Evolutionary conservation across 108 stramenopile genomes (phyloP).

Genomic region (Cyclotella baltica): DNA sequence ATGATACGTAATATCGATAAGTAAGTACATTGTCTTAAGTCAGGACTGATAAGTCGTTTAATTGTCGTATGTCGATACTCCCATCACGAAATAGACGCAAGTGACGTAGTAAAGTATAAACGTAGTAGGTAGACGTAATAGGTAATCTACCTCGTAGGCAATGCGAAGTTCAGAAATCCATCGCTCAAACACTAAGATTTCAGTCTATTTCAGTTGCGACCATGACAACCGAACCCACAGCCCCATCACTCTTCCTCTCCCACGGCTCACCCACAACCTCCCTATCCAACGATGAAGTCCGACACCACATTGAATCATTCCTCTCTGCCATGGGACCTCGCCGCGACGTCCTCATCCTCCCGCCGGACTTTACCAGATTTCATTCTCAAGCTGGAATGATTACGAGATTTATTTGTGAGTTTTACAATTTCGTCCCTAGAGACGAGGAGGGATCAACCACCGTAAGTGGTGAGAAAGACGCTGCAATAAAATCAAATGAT

Average conservation of each 20-base stretch:
- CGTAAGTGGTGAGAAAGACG: not conserved
- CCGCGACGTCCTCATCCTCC: slow-evolving; percentile 87
- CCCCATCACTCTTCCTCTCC: slow-evolving; percentile 59
- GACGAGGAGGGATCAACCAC: not conserved
- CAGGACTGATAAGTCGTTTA: too few species aligned
- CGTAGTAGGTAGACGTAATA: too few species aligned
- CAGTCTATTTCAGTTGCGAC: not conserved
- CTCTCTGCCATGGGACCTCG: slow-evolving; percentile 64
- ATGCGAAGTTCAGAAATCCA: too few species aligned
- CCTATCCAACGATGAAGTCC: slow-evolving; percentile 54
- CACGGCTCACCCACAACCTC: slow-evolving; percentile 56
- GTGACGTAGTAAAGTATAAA: too few species aligned
- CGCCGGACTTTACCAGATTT: slow-evolving; percentile 93
- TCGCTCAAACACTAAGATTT: too few species aligned
- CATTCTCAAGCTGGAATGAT: slow-evolving; percentile 90
- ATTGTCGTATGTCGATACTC: too few species aligned
- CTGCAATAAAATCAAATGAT: not conserved
- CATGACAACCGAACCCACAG: slow-evolving; percentile 5
- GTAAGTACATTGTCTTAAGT: too few species aligned
- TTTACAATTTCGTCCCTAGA: slow-evolving; percentile 72
- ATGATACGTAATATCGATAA: too few species aligned
- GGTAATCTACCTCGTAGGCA: too few species aligned
- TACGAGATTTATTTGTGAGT: slow-evolving; percentile 82
- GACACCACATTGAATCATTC: slow-evolving; percentile 50
- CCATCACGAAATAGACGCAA: too few species aligned